Evolutionary conservation across 176 grass and related monocot genomes (phyloP).

Genomic region (Themeda triandra): DNA sequence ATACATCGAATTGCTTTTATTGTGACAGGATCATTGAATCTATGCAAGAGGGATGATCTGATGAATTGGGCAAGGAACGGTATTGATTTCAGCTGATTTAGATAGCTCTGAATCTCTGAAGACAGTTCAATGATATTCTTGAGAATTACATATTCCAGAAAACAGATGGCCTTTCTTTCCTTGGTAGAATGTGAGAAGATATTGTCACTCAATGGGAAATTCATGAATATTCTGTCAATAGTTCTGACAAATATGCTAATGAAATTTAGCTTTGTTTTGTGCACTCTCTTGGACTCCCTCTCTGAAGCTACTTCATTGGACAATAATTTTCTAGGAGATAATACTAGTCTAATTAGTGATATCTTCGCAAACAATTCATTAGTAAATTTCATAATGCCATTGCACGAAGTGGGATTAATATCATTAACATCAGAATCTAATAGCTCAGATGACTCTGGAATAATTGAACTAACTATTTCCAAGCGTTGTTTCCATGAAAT

Average conservation of each 20-base stretch:
- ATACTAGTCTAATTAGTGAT: constrained; percentile 63
- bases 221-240: constrained; percentile 60
- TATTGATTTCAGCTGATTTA: constrained; percentile 56
- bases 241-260: constrained; percentile 64
- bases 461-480: constrained; percentile 71
- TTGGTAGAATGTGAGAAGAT: constrained; percentile 16
- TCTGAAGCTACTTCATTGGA: constrained; percentile 33
- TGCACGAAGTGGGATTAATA: constrained; percentile 38
- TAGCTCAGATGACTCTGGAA: constrained; percentile 56
- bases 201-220: constrained; percentile 36
- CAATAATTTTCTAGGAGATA: constrained; percentile 54
- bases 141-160: constrained; percentile 80
- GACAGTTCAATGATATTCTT: constrained; percentile 77
- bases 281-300: constrained; percentile 64
- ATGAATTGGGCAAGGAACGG: constrained; percentile 73
- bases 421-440: constrained; percentile 51
- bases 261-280: constrained; percentile 64
- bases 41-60: constrained; percentile 83
- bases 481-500: constrained; percentile 49
- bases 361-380: constrained; percentile 77
- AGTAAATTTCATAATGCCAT: constrained; percentile 52
- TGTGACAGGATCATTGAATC: constrained; percentile 76
- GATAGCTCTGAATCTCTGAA: constrained; percentile 48
- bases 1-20: constrained; percentile 85
- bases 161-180: constrained; percentile 15